phyloP scores from a whole-genome alignment of 768 basidiomycete species.

The Psilocybe cyanescens region DNA sequence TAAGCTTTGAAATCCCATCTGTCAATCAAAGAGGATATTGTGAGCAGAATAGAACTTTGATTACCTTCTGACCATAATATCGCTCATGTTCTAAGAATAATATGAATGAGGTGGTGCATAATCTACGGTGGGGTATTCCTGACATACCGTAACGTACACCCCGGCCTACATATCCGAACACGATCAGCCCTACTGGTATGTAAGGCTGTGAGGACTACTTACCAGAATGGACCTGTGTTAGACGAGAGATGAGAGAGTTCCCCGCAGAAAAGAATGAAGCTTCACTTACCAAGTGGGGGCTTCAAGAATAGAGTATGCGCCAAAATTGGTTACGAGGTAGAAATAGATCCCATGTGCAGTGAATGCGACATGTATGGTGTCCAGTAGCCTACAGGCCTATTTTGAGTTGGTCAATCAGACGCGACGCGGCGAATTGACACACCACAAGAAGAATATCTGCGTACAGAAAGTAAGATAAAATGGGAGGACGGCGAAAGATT shows the following conservation, averaged over 20 bases:
- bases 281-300: slow-evolving; percentile 22
- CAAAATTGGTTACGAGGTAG: slow-evolving; percentile 23
- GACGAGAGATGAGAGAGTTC: neutral
- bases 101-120: neutral
- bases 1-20: slow-evolving; percentile 8
- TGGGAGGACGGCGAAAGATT: neutral
- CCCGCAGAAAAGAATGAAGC: neutral
- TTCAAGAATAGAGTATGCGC: slow-evolving; percentile 15
- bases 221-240: slow-evolving; percentile 23
- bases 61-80: slow-evolving; percentile 25
- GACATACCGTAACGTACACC: slow-evolving; percentile 26
- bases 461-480: neutral
- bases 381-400: slow-evolving; percentile 15
- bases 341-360: slow-evolving; percentile 25
- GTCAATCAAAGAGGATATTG: neutral
- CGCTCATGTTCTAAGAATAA: slow-evolving; percentile 21
- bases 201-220: neutral
- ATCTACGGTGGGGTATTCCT: neutral
- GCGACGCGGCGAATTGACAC: neutral
- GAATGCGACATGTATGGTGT: slow-evolving; percentile 21
- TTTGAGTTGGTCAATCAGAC: neutral
- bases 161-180: slow-evolving; percentile 10
- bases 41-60: neutral
- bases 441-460: slow-evolving; percentile 25
- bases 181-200: neutral